phyloP scores from a whole-genome alignment of 768 basidiomycete species.

The Lactarius quietus region DNA sequence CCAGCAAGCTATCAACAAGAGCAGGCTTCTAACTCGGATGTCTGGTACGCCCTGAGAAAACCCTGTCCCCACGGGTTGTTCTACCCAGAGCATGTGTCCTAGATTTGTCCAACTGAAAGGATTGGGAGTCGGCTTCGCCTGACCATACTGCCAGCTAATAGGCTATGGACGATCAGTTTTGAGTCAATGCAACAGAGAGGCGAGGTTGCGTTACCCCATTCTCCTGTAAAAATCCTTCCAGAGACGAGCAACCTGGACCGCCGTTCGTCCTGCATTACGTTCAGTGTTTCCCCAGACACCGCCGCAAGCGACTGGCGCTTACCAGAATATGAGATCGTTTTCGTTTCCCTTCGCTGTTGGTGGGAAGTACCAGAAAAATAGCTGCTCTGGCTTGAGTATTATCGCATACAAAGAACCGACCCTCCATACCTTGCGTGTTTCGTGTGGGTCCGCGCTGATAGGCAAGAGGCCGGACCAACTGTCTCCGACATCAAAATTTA shows the following conservation, averaged over 20 bases:
- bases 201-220: constrained; percentile 20
- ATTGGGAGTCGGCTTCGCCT: constrained; percentile 25
- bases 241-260: constrained; percentile 25
- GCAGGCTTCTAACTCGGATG: constrained; percentile 12
- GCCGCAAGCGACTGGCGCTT: background rate
- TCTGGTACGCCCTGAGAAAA: constrained; percentile 24
- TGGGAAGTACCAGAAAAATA: constrained; percentile 27
- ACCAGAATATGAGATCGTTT: constrained; percentile 27
- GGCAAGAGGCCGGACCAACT: constrained; percentile 26
- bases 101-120: constrained; percentile 26
- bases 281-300: background rate
- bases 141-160: constrained; percentile 26
- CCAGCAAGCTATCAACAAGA: background rate
- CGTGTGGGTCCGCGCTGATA: constrained; percentile 18
- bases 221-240: constrained; percentile 25
- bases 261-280: constrained; percentile 23
- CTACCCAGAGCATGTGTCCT: constrained; percentile 26
- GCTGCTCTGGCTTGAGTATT: background rate
- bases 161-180: constrained; percentile 5
- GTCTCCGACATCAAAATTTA: constrained; percentile 25
- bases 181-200: background rate
- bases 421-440: constrained; percentile 23
- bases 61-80: constrained; percentile 27
- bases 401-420: background rate
- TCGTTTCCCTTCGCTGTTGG: constrained; percentile 17